Evolutionary conservation across 805 yeast genomes (phyloP).

Genomic region (Pichia nakasei): DNA sequence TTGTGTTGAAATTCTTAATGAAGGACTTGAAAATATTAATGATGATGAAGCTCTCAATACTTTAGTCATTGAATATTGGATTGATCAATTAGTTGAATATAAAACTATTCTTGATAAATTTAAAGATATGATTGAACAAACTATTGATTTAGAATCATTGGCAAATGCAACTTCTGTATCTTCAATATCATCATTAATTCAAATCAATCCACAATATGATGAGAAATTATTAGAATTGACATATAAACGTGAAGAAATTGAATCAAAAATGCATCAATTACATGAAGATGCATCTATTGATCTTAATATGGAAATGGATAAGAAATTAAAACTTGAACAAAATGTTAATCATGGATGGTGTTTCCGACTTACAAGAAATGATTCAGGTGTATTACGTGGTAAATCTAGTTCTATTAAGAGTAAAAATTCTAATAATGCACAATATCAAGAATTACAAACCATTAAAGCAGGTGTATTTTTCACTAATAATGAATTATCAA

Average conservation of each 20-base stretch:
- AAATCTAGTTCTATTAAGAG: constrained; percentile 7
- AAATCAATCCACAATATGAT: constrained; percentile 85
- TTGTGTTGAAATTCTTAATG: constrained; percentile 43
- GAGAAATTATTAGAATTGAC: constrained; percentile 59
- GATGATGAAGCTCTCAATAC: constrained; percentile 21
- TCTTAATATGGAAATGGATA: constrained; percentile 72
- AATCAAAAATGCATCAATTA: constrained; percentile 44
- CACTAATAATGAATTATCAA: constrained; percentile 59
- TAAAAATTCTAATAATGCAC: constrained; percentile 25
- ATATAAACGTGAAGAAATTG: constrained; percentile 44
- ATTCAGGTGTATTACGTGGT: constrained; percentile 70
- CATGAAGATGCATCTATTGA: constrained; percentile 66
- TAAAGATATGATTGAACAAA: constrained; percentile 83
- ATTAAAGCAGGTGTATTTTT: constrained; percentile 94
- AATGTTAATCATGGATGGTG: constrained; percentile 93
- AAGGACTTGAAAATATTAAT: constrained; percentile 31
- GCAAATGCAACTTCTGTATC: constrained; percentile 57
- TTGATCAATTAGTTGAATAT: constrained; percentile 42
- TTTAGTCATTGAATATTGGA: constrained; percentile 46
- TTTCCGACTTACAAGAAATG: constrained; percentile 83
- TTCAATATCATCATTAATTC: constrained; percentile 32
- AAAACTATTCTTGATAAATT: constrained; percentile 51
- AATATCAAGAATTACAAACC: constrained; percentile 74
- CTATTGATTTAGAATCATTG: constrained; percentile 78
- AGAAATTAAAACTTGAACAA: constrained; percentile 81